Evolutionary conservation across 1,139 yeast species (phyloP), one percentile per base, ranked within the genome.

Genomic region (Suhomyces yuchorum): DNA sequence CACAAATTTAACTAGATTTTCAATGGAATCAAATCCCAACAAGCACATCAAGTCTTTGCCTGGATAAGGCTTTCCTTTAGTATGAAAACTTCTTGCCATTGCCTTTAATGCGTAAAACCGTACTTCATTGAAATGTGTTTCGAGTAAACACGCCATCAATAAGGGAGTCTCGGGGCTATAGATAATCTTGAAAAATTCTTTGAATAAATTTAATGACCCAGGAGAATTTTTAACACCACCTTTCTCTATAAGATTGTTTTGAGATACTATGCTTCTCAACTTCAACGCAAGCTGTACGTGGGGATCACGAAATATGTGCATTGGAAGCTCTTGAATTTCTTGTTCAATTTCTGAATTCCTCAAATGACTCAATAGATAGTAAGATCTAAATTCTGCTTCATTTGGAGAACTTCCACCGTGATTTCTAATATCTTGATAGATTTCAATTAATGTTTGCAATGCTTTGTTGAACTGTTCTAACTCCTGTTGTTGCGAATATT

Each of bases 321-420:
- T 52, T 0, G 98, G 97, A 35, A 92, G 66, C 8, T 73, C 72
- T 62, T 90, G 96, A 8, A 87, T 65, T 53, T 82, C 89, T 50
- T 91, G 75, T 55, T 89, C 97, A 38, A 89, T 70, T 58, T 91
- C 98, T 0, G 96, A 85, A 61, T 93, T 98, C 55, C 89, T 75
- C 8, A 89, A 68, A 57, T 90, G 95, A 59, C 93, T 83, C 30
- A 95, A 61, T 17, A 93, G 69, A 54, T 91, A 87, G 63, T 92
- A 95, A 0, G 97, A 92, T 53, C 97, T 78, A 60, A 95, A 90
- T 63, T 95, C 99, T 0, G 98, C 88, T 66, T 95, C 99, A 57
- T 87, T 87, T 0, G 95, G 91, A 46, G 88, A 80, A 15, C 89
- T 84, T 1, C 91, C 93, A 1, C 91, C 93, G 52, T 80, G 78